A percentile compares a stretch with the other conserved stretches of the same genome.
Evolutionary conservation across 2,329 filamentous ascomycete species (phyloP).

Genomic region (Pyrenophora seminiperda): DNA sequence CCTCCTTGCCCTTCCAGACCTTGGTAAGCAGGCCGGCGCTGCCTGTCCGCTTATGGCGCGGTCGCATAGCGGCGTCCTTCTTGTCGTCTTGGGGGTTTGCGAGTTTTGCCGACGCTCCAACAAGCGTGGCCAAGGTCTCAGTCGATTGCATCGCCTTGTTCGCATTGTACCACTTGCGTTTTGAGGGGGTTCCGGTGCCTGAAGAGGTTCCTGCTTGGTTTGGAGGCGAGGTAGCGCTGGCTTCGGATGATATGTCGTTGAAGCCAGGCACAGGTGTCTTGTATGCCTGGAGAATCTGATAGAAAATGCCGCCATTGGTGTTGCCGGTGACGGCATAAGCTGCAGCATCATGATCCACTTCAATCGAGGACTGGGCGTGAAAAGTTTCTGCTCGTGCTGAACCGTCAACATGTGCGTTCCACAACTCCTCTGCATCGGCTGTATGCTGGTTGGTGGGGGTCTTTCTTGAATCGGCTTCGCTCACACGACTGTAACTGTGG

Average conservation of each 20-base stretch:
- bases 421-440: slow-evolving; percentile 30
- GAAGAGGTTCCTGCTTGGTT: slow-evolving; percentile 26
- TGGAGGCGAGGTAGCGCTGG: slow-evolving; percentile 23
- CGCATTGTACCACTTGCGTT: slow-evolving; percentile 40
- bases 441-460: slow-evolving; percentile 18
- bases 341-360: slow-evolving; percentile 23
- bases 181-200: slow-evolving; percentile 32
- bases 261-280: slow-evolving; percentile 27
- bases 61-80: slow-evolving; percentile 18
- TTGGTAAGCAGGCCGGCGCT: slow-evolving; percentile 34
- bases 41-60: slow-evolving; percentile 29
- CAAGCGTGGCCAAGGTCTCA: slow-evolving; percentile 38
- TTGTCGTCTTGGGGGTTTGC: slow-evolving; percentile 36
- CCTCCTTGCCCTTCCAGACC: slow-evolving; percentile 40
- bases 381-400: slow-evolving; percentile 2
- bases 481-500: slow-evolving; percentile 19
- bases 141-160: slow-evolving; percentile 34
- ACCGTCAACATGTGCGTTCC: slow-evolving; percentile 25
- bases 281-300: slow-evolving; percentile 42
- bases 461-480: slow-evolving; percentile 20
- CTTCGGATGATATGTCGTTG: slow-evolving; percentile 21
- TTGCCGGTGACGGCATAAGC: slow-evolving; percentile 37
- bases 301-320: slow-evolving; percentile 38
- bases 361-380: slow-evolving; percentile 5
- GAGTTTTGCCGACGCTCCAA: slow-evolving; percentile 37